Evolutionary conservation across 2,329 filamentous ascomycete species (phyloP).

Genomic region (Aspergillus awamori): DNA sequence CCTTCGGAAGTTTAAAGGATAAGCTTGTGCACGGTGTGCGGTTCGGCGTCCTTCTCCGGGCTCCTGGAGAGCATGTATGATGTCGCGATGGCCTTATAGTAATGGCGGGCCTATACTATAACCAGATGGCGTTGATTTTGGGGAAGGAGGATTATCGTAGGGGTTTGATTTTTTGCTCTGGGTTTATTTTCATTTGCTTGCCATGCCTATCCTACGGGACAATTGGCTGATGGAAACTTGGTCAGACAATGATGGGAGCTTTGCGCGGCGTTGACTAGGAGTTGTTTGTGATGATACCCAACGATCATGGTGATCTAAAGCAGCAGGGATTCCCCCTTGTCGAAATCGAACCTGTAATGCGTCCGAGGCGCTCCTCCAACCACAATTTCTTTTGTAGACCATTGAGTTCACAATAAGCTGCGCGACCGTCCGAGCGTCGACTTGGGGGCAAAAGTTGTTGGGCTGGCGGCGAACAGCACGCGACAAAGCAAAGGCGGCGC

Average conservation of each 20-base stretch:
- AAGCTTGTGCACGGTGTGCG: constrained; percentile 31
- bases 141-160: background rate
- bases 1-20: constrained; percentile 70
- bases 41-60: constrained; percentile 4
- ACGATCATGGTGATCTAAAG: constrained; percentile 3
- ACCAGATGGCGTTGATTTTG: background rate
- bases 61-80: background rate
- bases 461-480: constrained; percentile 18
- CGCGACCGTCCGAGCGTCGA: background rate
- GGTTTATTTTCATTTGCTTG: background rate
- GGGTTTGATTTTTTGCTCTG: background rate
- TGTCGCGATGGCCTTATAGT: background rate
- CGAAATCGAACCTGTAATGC: background rate
- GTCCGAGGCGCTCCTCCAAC: background rate
- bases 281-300: constrained; percentile 20
- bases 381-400: background rate
- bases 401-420: background rate
- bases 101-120: background rate
- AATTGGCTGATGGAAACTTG: background rate
- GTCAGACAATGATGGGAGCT: background rate
- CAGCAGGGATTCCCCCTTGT: constrained; percentile 1
- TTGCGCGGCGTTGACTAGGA: constrained; percentile 13
- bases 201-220: background rate
- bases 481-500: constrained; percentile 24
- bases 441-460: background rate